These are phyloP conservation scores for Neofusicoccum cordaticola DNA, from an alignment of 2,329 filamentous ascomycete species.

Conservation along the genomic window DNA sequence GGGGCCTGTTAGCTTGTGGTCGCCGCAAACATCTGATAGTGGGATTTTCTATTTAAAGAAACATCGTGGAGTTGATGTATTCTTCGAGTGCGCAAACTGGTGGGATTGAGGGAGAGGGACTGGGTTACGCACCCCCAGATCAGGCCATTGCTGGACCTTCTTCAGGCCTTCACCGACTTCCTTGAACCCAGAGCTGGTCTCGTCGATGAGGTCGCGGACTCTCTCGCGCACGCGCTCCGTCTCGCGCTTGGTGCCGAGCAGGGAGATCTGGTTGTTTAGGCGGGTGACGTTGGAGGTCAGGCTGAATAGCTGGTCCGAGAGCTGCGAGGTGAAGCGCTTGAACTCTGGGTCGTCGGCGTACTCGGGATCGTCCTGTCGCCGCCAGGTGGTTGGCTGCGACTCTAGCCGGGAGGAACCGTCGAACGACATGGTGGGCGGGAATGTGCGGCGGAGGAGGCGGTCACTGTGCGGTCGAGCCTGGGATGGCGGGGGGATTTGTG, in stretches of 20 bases:
- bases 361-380: conserved; percentile 66
- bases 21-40: conserved; percentile 1
- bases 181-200: conserved; percentile 83
- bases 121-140: conserved; percentile 67
- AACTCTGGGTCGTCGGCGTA: conserved; percentile 95
- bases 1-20: not conserved
- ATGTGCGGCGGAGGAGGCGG: not conserved
- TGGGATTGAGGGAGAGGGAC: not conserved
- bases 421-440: conserved; percentile 70
- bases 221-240: conserved; percentile 87
- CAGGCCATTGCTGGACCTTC: conserved; percentile 72
- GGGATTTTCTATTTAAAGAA: conserved; percentile 16
- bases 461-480: not conserved
- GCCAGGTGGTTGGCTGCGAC: conserved; percentile 67
- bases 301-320: conserved; percentile 86
- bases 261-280: conserved; percentile 76
- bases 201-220: conserved; percentile 82
- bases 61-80: not conserved
- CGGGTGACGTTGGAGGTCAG: conserved; percentile 85
- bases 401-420: conserved; percentile 83
- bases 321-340: conserved; percentile 72
- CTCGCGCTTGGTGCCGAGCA: conserved; percentile 86
- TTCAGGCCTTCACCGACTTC: conserved; percentile 92
- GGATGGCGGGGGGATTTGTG: not conserved
- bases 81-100: not conserved